Evolutionary conservation across 495 filamentous ascomycete species (phyloP).

Genomic region (Penicillium argentinense): DNA sequence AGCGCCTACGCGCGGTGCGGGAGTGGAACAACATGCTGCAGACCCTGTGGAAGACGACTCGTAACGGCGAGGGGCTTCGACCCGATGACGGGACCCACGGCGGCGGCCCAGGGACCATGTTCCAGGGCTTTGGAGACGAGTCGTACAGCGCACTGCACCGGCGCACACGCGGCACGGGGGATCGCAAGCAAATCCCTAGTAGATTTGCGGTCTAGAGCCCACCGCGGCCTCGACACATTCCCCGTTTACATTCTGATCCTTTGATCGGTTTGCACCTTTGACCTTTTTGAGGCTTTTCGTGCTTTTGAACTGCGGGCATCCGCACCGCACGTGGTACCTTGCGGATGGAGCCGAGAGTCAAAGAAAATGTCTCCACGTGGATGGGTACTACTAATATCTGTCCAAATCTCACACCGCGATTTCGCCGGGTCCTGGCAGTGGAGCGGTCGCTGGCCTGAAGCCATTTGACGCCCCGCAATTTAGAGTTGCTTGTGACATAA

Average conservation of each 20-base stretch:
- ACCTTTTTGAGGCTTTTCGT: too few species aligned
- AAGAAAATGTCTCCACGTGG: too few species aligned
- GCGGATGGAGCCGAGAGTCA: too few species aligned
- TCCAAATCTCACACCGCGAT: slow-evolving; percentile 19
- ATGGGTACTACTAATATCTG: too few species aligned
- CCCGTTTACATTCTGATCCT: too few species aligned
- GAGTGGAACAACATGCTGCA: slow-evolving; percentile 70
- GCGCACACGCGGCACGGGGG: slow-evolving; percentile 23
- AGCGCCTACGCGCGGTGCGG: slow-evolving; percentile 69
- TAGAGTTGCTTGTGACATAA: slow-evolving; percentile 33
- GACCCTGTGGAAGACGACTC: slow-evolving; percentile 61
- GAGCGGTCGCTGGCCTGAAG: slow-evolving; percentile 7
- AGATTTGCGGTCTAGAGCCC: slow-evolving; percentile 12
- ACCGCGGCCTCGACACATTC: too few species aligned
- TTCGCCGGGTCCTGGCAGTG: slow-evolving; percentile 18
- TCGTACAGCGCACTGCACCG: slow-evolving; percentile 13
- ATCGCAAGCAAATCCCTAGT: slow-evolving; percentile 15
- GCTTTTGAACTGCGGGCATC: too few species aligned
- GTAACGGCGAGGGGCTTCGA: slow-evolving; percentile 76
- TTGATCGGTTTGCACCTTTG: too few species aligned
- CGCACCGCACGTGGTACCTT: too few species aligned
- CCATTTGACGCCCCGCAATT: slow-evolving; percentile 20
- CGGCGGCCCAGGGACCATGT: slow-evolving; percentile 21
- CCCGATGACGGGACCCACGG: slow-evolving; percentile 34
- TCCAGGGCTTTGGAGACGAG: slow-evolving; percentile 39